A percentile compares a stretch with the other conserved stretches of the same genome.
Evolutionary conservation across 768 basidiomycete species (phyloP).

Genomic region (Myochromella boudieri): DNA sequence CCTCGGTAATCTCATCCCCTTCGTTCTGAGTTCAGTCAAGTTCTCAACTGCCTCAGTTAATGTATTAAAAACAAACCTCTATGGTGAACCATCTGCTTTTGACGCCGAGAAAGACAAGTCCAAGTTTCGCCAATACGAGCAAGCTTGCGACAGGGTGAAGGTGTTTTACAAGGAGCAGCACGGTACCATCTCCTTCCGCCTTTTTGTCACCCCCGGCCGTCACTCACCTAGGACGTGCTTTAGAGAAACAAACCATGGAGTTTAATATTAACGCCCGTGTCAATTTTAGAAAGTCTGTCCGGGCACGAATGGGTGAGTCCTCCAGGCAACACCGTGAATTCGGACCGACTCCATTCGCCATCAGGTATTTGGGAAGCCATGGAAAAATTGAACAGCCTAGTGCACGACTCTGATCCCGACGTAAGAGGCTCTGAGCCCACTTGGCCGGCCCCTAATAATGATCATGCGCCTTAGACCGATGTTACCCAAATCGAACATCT

Average conservation of each 20-base stretch:
- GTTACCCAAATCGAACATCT: conserved; percentile 89
- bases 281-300: conserved; percentile 7
- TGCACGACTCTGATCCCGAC: conserved; percentile 92
- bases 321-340: not conserved
- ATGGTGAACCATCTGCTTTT: conserved; percentile 45
- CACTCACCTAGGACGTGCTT: not conserved
- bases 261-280: conserved; percentile 14
- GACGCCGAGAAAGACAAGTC: conserved; percentile 56
- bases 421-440: conserved; percentile 45
- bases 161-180: conserved; percentile 18
- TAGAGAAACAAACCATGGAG: conserved; percentile 73
- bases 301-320: conserved; percentile 6
- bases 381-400: conserved; percentile 81
- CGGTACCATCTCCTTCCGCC: conserved; percentile 1
- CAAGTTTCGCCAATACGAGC: conserved; percentile 51
- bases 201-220: not conserved
- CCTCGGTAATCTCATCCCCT: conserved; percentile 4
- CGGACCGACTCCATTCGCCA: not conserved
- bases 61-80: conserved; percentile 47
- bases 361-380: conserved; percentile 77
- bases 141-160: conserved; percentile 16
- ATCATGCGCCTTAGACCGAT: conserved; percentile 46
- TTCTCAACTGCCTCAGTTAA: conserved; percentile 41
- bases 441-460: not conserved
- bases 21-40: not conserved